phyloP scores from a whole-genome alignment of 139 green algal genomes.

The Chlorella sp. region DNA sequence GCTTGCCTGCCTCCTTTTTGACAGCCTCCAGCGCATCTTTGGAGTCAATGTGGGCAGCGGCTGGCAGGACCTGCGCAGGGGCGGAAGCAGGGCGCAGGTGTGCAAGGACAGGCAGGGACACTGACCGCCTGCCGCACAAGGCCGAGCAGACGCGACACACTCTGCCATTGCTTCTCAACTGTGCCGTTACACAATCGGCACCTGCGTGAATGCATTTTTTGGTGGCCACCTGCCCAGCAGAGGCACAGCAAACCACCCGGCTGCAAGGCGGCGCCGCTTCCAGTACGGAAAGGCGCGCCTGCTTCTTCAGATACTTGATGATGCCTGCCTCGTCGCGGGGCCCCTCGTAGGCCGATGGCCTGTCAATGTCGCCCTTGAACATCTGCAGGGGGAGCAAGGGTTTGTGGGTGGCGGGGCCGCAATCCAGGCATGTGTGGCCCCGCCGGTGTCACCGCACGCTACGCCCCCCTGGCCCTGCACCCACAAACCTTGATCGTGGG shows the following conservation, averaged over 20 bases:
- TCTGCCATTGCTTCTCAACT: no score
- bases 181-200: no score
- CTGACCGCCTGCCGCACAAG: neutral
- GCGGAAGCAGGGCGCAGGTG: neutral
- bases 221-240: no score
- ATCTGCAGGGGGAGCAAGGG: slow-evolving; percentile 30
- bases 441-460: no score
- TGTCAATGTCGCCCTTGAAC: slow-evolving; percentile 44
- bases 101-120: neutral
- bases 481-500: slow-evolving; percentile 56
- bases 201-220: no score
- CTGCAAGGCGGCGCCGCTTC: no score
- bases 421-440: neutral
- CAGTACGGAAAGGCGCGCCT: slow-evolving; percentile 5
- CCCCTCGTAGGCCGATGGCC: slow-evolving; percentile 52
- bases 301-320: slow-evolving; percentile 54
- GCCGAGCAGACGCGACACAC: no score
- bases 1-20: neutral
- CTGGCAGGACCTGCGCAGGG: neutral
- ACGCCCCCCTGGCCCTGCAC: neutral
- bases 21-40: neutral
- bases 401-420: neutral
- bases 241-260: no score
- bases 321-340: slow-evolving; percentile 58
- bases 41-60: slow-evolving; percentile 23